Percentiles rank a stretch among this genome's conserved stretches.
These are phyloP conservation scores for Umbelopsis vinacea DNA, from an alignment of 192 early-diverging fungal genomes.

Conservation along the genomic window DNA sequence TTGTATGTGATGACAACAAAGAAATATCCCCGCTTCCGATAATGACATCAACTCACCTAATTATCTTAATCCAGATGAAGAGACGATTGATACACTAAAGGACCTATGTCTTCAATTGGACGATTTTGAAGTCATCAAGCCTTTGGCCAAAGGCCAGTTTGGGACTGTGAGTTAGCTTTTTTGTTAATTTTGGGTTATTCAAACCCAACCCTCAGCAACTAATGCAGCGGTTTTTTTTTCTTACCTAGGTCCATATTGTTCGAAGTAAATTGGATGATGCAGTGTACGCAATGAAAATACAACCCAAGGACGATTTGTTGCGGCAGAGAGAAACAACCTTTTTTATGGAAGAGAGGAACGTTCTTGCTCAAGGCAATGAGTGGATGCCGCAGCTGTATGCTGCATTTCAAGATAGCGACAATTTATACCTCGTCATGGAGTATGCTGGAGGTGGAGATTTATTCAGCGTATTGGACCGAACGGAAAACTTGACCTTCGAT, in stretches of 20 bases:
- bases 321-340: slow-evolving; percentile 76
- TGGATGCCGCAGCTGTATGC: slow-evolving; percentile 76
- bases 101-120: slow-evolving; percentile 31
- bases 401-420: slow-evolving; percentile 83
- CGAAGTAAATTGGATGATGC: slow-evolving; percentile 66
- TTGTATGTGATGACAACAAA: not conserved
- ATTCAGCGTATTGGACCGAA: slow-evolving; percentile 88
- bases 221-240: not conserved
- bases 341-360: slow-evolving; percentile 87
- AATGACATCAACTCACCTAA: not conserved
- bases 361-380: slow-evolving; percentile 67
- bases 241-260: slow-evolving; percentile 76
- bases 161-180: slow-evolving; percentile 53
- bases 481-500: slow-evolving; percentile 72
- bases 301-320: slow-evolving; percentile 74
- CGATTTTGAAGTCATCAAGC: slow-evolving; percentile 79
- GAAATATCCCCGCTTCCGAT: not conserved
- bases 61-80: not conserved
- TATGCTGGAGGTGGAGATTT: slow-evolving; percentile 96
- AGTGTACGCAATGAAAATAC: slow-evolving; percentile 83
- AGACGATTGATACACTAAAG: slow-evolving; percentile 2
- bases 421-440: slow-evolving; percentile 97
- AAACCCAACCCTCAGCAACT: not conserved
- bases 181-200: not conserved
- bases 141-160: slow-evolving; percentile 74